These are phyloP conservation scores for Kurtzmaniella quercitrusa DNA, from an alignment of 1,139 yeast genomes.

Conservation along the genomic window DNA sequence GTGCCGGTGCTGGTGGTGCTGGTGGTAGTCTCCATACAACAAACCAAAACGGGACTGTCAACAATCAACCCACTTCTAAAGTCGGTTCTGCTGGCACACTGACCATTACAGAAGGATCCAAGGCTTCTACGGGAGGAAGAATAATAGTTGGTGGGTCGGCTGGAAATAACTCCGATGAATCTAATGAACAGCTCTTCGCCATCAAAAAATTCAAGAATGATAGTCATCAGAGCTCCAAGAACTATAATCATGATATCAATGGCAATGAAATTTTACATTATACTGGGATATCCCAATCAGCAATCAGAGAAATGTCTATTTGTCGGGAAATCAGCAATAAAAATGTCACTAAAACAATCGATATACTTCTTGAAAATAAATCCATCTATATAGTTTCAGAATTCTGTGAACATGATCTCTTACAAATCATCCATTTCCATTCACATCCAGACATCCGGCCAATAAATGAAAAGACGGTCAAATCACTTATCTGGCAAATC, in stretches of 20 bases:
- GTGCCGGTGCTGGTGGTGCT: too few relatives aligned
- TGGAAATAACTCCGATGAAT: not conserved
- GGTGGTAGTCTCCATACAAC: not conserved
- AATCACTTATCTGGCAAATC: conserved; percentile 88
- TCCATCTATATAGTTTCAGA: conserved; percentile 93
- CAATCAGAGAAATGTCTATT: conserved; percentile 92
- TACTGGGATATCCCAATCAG: conserved; percentile 95
- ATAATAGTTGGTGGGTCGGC: not conserved
- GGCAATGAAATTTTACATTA: conserved; percentile 82
- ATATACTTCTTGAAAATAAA: conserved; percentile 85
- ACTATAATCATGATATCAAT: conserved; percentile 36
- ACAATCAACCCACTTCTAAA: conserved; percentile 1
- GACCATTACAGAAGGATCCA: not conserved
- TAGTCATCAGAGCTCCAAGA: conserved; percentile 50
- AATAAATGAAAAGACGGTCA: conserved; percentile 72
- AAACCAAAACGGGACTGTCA: not conserved
- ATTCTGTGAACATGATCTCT: conserved; percentile 89
- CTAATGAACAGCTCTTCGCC: conserved; percentile 50
- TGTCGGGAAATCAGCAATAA: conserved; percentile 83
- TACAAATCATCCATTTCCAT: conserved; percentile 91
- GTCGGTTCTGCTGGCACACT: conserved; percentile 3
- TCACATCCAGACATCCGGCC: conserved; percentile 82
- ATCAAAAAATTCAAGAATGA: conserved; percentile 95
- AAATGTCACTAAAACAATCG: conserved; percentile 75
- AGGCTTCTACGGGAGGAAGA: not conserved